Percentiles rank a stretch among this genome's conserved stretches.
Evolutionary conservation across 495 filamentous ascomycete species (phyloP).

Genomic region (Chaetomium cochliodes): DNA sequence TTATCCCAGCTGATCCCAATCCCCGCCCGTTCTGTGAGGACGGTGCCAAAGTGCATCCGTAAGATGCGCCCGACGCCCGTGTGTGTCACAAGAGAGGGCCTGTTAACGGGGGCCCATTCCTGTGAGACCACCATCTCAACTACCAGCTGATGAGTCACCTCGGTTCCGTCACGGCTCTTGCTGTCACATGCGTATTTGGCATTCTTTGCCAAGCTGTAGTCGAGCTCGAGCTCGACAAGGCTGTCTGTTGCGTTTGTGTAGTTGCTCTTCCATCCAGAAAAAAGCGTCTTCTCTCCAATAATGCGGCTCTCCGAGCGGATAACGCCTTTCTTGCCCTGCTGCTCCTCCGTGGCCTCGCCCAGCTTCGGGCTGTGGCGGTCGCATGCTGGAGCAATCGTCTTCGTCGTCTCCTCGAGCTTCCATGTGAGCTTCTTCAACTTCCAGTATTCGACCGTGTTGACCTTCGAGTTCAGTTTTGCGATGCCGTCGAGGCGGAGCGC

Average conservation of each 20-base stretch:
- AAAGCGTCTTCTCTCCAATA: constrained; percentile 53
- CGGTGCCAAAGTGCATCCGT: constrained; percentile 83
- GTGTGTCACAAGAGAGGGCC: constrained; percentile 69
- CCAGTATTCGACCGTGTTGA: constrained; percentile 65
- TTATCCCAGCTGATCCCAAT: constrained; percentile 97
- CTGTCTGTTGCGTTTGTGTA: constrained; percentile 65
- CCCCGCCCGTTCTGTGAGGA: constrained; percentile 78
- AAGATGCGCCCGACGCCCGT: constrained; percentile 90
- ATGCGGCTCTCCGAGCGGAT: constrained; percentile 73
- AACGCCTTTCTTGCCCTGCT: constrained; percentile 64
- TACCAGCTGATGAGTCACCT: constrained; percentile 78
- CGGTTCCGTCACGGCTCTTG: constrained; percentile 72
- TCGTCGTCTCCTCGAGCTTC: constrained; percentile 84
- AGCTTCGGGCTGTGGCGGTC: constrained; percentile 69
- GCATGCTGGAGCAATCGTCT: constrained; percentile 79
- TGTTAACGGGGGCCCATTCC: constrained; percentile 75
- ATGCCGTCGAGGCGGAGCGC: constrained; percentile 78
- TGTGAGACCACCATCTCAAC: constrained; percentile 93
- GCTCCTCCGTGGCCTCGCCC: constrained; percentile 47
- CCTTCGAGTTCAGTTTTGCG: constrained; percentile 58
- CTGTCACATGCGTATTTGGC: constrained; percentile 73
- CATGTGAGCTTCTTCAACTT: constrained; percentile 85
- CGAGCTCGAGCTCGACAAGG: constrained; percentile 79
- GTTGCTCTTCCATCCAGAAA: constrained; percentile 92
- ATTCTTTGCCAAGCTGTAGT: constrained; percentile 62